Conservation (phyloP, 495 filamentous ascomycete genomes). For the Mytilinidion resinicola region DNA sequence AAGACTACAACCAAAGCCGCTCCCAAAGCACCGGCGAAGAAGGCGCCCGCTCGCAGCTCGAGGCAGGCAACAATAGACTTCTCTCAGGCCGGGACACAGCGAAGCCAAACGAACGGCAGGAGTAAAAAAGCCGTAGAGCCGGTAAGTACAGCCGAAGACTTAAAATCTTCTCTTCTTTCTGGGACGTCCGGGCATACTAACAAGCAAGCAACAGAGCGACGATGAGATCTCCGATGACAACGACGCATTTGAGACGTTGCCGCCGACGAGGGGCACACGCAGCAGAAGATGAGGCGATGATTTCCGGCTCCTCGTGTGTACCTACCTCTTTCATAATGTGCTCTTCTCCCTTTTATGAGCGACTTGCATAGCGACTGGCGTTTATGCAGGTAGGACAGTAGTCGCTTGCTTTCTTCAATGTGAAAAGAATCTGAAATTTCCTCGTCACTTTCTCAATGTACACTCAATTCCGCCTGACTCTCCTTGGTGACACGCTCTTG, state of each 20-base stretch:
- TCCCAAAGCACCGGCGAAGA: conserved; percentile 33
- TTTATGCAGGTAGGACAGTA: neutral
- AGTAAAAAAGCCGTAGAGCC: conserved; percentile 37
- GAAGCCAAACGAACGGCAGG: conserved; percentile 33
- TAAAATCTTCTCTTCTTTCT: neutral
- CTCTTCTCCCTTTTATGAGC: no score
- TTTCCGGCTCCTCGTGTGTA: neutral
- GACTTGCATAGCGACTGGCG: conserved; percentile 4
- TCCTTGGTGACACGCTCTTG: no score
- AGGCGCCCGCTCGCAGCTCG: conserved; percentile 37
- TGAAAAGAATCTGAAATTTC: no score
- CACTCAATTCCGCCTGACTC: no score
- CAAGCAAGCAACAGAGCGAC: conserved; percentile 51
- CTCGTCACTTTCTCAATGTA: no score
- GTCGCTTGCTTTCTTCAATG: no score
- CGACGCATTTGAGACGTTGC: conserved; percentile 58
- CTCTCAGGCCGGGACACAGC: conserved; percentile 42
- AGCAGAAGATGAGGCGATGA: conserved; percentile 10
- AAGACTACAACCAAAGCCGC: conserved; percentile 38
- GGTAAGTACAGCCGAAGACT: conserved; percentile 24
- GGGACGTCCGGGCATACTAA: neutral
- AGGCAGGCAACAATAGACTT: conserved; percentile 73
- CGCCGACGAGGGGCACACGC: conserved; percentile 13
- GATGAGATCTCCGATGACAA: conserved; percentile 67
- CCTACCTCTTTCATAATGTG: no score